A percentile compares a stretch with the other conserved stretches of the same genome.
Conservation (phyloP, 441 rosid species). For the Aquilaria agallochum region DNA sequence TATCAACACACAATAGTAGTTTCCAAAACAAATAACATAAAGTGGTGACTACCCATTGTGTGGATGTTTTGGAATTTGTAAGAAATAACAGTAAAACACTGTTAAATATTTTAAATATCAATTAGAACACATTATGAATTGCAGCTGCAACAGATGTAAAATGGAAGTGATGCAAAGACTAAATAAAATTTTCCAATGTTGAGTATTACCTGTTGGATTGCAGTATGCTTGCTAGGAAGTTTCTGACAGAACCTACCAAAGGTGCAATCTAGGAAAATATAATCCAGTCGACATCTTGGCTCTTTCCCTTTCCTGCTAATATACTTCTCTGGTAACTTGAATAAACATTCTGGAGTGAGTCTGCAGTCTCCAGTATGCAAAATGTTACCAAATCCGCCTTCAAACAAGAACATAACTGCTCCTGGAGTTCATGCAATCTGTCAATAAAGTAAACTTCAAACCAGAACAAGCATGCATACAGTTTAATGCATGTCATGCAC, state of each 20-base stretch:
- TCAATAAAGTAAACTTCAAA: constrained; percentile 19
- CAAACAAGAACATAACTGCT: constrained; percentile 90
- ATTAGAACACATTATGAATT: neutral
- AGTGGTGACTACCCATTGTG: no score
- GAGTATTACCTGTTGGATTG: constrained; percentile 60
- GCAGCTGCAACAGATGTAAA: constrained; percentile 2
- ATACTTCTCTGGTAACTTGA: constrained; percentile 52
- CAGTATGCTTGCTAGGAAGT: constrained; percentile 69
- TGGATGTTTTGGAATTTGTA: neutral
- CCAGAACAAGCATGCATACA: constrained; percentile 10
- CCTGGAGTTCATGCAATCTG: constrained; percentile 50
- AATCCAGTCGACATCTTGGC: constrained; percentile 56
- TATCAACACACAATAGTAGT: no score
- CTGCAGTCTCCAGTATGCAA: constrained; percentile 95
- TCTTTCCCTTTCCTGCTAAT: constrained; percentile 37
- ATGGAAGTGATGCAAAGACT: neutral
- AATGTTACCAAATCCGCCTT: constrained; percentile 78
- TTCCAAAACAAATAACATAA: no score
- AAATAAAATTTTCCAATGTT: no score
- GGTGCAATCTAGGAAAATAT: constrained; percentile 81
- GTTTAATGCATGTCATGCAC: neutral
- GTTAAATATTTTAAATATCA: neutral
- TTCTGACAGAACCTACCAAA: constrained; percentile 57
- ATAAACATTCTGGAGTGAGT: constrained; percentile 63
- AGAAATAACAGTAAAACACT: neutral